phyloP scores from a whole-genome alignment of 1,139 yeast genomes.

The Lodderomyces orthopsilosis region DNA sequence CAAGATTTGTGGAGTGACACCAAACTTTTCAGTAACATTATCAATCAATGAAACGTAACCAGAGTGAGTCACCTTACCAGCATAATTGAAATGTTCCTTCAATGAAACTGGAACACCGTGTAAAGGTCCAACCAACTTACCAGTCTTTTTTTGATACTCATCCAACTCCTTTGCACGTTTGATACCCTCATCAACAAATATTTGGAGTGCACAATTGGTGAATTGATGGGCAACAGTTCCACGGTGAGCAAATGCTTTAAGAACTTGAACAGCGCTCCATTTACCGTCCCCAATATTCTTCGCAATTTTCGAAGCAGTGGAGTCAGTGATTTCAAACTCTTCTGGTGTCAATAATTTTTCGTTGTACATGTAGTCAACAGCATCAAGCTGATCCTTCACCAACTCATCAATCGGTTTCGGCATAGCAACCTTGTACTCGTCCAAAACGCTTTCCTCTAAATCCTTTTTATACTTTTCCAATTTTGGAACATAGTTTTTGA shows the following conservation, averaged over 20 bases:
- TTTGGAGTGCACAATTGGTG: conserved; percentile 34
- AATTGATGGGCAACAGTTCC: conserved; percentile 40
- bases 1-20: conserved; percentile 50
- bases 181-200: conserved; percentile 37
- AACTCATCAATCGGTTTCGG: conserved; percentile 42
- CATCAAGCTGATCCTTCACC: conserved; percentile 41
- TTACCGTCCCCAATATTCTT: conserved; percentile 33
- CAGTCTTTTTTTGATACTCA: conserved; percentile 44
- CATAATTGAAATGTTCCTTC: conserved; percentile 66
- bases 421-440: conserved; percentile 41
- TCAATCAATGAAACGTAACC: conserved; percentile 58
- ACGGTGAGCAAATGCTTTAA: conserved; percentile 50
- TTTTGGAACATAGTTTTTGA: conserved; percentile 44
- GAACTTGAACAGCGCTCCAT: conserved; percentile 44
- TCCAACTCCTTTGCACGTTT: conserved; percentile 34
- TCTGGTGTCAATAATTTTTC: conserved; percentile 40
- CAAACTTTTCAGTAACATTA: conserved; percentile 48
- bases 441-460: conserved; percentile 37
- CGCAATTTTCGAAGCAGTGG: conserved; percentile 36
- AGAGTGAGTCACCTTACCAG: conserved; percentile 58
- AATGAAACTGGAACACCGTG: conserved; percentile 77
- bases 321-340: conserved; percentile 49
- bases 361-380: conserved; percentile 42
- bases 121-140: conserved; percentile 66
- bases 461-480: conserved; percentile 47